Evolutionary conservation across 2,329 filamentous ascomycete species (phyloP).

Genomic region (Pseudogymnoascus sp.): DNA sequence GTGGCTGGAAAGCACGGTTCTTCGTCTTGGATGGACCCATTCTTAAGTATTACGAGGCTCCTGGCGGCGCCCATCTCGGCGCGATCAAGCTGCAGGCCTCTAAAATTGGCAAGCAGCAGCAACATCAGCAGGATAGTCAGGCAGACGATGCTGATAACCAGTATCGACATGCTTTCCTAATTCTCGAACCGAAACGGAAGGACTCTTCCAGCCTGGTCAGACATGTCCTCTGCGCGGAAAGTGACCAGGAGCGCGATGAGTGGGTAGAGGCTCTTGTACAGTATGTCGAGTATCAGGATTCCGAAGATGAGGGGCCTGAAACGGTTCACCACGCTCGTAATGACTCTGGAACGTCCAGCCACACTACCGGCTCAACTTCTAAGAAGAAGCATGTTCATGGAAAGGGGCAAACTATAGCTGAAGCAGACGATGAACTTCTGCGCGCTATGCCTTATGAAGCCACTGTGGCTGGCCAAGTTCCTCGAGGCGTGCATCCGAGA

Average conservation of each 20-base stretch:
- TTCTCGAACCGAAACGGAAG: constrained; percentile 93
- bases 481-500: constrained; percentile 23
- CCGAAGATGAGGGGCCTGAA: constrained; percentile 42
- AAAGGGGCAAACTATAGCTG: constrained; percentile 28
- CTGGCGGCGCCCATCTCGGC: constrained; percentile 81
- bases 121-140: constrained; percentile 47
- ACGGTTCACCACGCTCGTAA: constrained; percentile 34
- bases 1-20: constrained; percentile 87
- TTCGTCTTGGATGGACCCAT: constrained; percentile 61
- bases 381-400: constrained; percentile 37
- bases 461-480: constrained; percentile 28
- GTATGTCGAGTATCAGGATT: constrained; percentile 71
- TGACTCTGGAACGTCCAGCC: constrained; percentile 27
- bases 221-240: constrained; percentile 93
- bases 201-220: constrained; percentile 81
- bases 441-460: constrained; percentile 30
- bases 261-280: constrained; percentile 89
- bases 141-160: constrained; percentile 82
- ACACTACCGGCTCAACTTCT: constrained; percentile 29
- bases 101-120: constrained; percentile 88
- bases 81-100: constrained; percentile 87
- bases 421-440: constrained; percentile 30
- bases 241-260: constrained; percentile 79
- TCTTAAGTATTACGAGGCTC: constrained; percentile 85
- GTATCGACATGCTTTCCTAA: constrained; percentile 91